Evolutionary conservation across 768 basidiomycete genomes (phyloP).

Genomic region (Boletus pseudopeckii): DNA sequence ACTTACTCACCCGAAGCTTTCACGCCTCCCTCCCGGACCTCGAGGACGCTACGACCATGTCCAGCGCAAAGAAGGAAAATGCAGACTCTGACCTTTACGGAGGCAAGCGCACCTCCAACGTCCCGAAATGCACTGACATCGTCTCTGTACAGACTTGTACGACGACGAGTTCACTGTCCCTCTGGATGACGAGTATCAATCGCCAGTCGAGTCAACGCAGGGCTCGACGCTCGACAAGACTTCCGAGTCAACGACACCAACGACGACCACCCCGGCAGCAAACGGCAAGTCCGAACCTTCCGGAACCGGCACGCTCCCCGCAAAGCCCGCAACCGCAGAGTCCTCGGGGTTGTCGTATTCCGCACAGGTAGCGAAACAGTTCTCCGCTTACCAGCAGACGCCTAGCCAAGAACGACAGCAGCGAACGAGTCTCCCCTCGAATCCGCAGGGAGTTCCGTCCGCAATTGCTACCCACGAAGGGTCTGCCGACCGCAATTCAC

Average conservation of each 20-base stretch:
- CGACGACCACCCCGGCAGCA: constrained; percentile 12
- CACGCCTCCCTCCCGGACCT: not conserved
- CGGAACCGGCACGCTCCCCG: constrained; percentile 23
- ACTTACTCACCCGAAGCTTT: constrained; percentile 1
- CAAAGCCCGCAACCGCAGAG: constrained; percentile 26
- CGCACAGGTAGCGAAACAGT: constrained; percentile 64
- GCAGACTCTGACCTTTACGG: constrained; percentile 45
- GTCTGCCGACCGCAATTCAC: constrained; percentile 32
- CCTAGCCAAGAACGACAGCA: constrained; percentile 62
- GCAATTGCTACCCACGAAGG: constrained; percentile 37
- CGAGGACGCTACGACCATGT: constrained; percentile 13
- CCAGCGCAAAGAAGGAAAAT: constrained; percentile 26
- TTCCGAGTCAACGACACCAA: constrained; percentile 13
- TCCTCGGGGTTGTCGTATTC: constrained; percentile 49
- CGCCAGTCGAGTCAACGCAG: constrained; percentile 24
- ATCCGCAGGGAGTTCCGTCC: constrained; percentile 25
- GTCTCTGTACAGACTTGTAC: constrained; percentile 45
- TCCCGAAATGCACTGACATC: constrained; percentile 1
- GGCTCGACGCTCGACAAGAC: constrained; percentile 13
- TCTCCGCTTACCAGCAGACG: constrained; percentile 60
- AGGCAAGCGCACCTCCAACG: constrained; percentile 32
- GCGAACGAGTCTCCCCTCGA: constrained; percentile 29
- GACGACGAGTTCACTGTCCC: constrained; percentile 41
- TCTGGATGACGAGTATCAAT: constrained; percentile 31
- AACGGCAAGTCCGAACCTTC: constrained; percentile 25